Evolutionary conservation across 805 yeast genomes (phyloP), one percentile per base, ranked within the genome.

Genomic region (Wickerhamomyces tratensis): DNA sequence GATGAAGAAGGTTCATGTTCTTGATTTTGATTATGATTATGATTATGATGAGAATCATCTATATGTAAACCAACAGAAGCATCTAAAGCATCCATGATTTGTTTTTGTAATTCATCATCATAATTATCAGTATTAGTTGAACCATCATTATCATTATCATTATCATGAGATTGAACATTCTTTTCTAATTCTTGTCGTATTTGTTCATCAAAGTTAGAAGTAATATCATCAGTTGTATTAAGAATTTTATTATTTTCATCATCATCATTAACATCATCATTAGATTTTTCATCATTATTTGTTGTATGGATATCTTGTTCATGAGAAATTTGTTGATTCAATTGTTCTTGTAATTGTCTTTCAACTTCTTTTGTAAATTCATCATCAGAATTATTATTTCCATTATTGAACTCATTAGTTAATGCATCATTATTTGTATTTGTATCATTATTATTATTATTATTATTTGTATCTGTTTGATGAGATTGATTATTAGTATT

Each of bases 291-390:
- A 27, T 27, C 31, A 10, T 27, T 27, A 27, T 27, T 27, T 7
- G 7, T 27, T 8, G 12, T 33, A 12, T 33, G 8, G 6, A 8
- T 33, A 12, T 33, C 14, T 11, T 33, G 7, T 8, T 14, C 10
- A 27, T 20, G 20, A 3, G 10, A 5, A 9, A 15, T 14, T 14
- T 41, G 44, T 34, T 41, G 38, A 3, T 45, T 38, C 11, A 51
- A 40, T 38, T 55, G 57, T 11, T 41, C 43, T 31, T 55, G 50
- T 8, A 54, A 41, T 34, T 52, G 56, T 41, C 56, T 46, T 40
- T 58, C 54, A 30, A 53, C 56, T 26, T 54, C 56, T 20, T 54
- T 51, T 9, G 56, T 57, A 39, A 55, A 54, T 13, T 52, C 54
- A 34, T 51, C 55, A 30, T 50, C 56, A n/a, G 51, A 54, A 20